A percentile compares a stretch with the other conserved stretches of the same genome.
Evolutionary conservation across 2,329 filamentous ascomycete genomes (phyloP).

Genomic region (Chrysoporthe puriensis): DNA sequence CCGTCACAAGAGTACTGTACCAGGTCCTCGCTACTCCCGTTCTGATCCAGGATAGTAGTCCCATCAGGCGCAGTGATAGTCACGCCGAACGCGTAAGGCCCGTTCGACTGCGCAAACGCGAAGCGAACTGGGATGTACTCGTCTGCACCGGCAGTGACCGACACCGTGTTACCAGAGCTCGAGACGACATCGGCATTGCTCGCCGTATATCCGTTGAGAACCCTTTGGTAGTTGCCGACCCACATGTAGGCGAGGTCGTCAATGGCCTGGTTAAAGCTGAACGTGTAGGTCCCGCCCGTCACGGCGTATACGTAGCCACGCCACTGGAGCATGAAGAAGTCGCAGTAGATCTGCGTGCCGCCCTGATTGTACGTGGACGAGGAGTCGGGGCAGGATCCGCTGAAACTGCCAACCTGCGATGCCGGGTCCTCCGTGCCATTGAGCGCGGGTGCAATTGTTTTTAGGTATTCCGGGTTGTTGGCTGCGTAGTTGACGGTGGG

Average conservation of each 20-base stretch:
- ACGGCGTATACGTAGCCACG: constrained; percentile 1
- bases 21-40: neutral
- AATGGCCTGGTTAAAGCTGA: neutral
- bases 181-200: neutral
- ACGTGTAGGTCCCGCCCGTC: neutral
- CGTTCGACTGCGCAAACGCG: neutral
- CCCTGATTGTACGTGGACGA: neutral
- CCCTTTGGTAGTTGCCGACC: neutral
- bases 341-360: constrained; percentile 1
- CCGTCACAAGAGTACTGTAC: constrained; percentile 7
- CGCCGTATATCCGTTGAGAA: neutral
- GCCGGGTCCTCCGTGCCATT: constrained; percentile 4
- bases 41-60: neutral
- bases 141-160: neutral
- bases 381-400: neutral
- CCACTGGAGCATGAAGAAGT: neutral
- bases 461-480: constrained; percentile 10
- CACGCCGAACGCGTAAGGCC: neutral
- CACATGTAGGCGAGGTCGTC: constrained; percentile 8
- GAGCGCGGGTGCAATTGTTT: neutral
- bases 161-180: too few relatives aligned
- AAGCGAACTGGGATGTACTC: constrained; percentile 15
- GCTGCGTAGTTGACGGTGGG: neutral
- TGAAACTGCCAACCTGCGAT: neutral
- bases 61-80: constrained; percentile 11